Evolutionary conservation across 2,329 filamentous ascomycete genomes (phyloP), one percentile per base, ranked within the genome.

Genomic region (Diaporthe citriasiana): DNA sequence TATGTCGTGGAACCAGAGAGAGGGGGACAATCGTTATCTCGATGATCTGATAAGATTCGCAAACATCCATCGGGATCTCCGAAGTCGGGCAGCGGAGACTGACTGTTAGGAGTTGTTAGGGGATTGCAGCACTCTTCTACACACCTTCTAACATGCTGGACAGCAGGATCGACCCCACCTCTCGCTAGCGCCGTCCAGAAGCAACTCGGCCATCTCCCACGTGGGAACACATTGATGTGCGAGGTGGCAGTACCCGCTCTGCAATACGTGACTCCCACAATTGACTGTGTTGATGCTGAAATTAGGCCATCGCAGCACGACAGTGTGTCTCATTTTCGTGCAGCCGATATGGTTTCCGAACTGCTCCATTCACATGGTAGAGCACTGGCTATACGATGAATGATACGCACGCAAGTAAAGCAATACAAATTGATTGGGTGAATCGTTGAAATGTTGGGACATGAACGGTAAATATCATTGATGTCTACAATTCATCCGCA

Each of bases 31-130:
- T 27, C 19, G 51, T 68, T 74, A 74, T 74, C 73, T 72, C 33
- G 65, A 72, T 38, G 33, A 74, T 74, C 73, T 74, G 73, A 74
- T 74, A 74, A 74, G 53, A 63, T 73, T 38, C 22, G 9, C n/a
- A 51, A 45, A 42, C 45, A 35, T n/a, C n/a, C n/a, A n/a, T n/a
- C n/a, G n/a, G 25, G 30, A 59, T 30, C 53, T 35, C 38, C 40
- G 19, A 50, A 5, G n/a, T 38, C 53, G 45, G 68, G 40, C 40
- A 27, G 40, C 10, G 17, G 4, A 15, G 8, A 12, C 42, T 6
- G 1, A 1, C 22, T 70, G 68, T 47, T 70, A 59, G 27, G 6
- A 15, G 38, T n/a, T 38, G 68, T 50, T 70, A 70, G n/a, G 15
- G 4, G 13, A 3, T 4, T 8, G 9, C n/a, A 17, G 10, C 19